A percentile compares a stretch with the other conserved stretches of the same genome.
Conservation (phyloP, 352 stramenopile species). For the Blastocystis sp. region DNA sequence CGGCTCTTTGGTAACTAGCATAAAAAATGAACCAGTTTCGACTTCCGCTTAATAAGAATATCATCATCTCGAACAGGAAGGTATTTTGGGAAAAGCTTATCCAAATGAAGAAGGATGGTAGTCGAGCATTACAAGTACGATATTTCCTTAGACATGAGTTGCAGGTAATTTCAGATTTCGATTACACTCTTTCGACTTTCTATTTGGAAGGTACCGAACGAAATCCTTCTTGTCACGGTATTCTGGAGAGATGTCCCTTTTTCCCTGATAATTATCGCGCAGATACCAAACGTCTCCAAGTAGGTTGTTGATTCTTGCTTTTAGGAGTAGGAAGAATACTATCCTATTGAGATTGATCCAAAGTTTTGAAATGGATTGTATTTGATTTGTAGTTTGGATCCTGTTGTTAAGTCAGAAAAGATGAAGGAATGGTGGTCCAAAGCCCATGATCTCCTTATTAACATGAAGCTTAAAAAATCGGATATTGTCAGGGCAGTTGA, state of each 20-base stretch:
- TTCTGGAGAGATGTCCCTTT: conserved; percentile 34
- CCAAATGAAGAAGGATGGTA: conserved; percentile 47
- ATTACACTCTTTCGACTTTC: conserved; percentile 62
- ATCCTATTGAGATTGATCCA: conserved; percentile 60
- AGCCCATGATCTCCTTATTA: conserved; percentile 42
- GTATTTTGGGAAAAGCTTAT: conserved; percentile 38
- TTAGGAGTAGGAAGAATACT: conserved; percentile 29
- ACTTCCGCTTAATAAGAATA: conserved; percentile 11
- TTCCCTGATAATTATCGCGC: conserved; percentile 38
- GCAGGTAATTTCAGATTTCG: conserved; percentile 59
- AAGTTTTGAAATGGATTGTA: not conserved
- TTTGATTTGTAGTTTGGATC: conserved; percentile 30
- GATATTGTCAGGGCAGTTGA: conserved; percentile 54
- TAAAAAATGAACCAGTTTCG: conserved; percentile 15
- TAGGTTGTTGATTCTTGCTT: not conserved
- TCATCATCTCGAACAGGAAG: conserved; percentile 36
- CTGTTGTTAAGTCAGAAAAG: conserved; percentile 39
- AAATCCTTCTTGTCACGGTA: conserved; percentile 60
- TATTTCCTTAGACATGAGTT: not conserved
- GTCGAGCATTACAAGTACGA: not conserved
- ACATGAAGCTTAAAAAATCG: conserved; percentile 3
- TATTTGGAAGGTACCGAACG: conserved; percentile 46
- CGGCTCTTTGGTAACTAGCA: not conserved
- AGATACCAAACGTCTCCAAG: not conserved
- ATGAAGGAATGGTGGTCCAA: conserved; percentile 61